A percentile compares a stretch with the other conserved stretches of the same genome.
Evolutionary conservation across 805 yeast genomes (phyloP).

Genomic region (Candida palmyrensis): DNA sequence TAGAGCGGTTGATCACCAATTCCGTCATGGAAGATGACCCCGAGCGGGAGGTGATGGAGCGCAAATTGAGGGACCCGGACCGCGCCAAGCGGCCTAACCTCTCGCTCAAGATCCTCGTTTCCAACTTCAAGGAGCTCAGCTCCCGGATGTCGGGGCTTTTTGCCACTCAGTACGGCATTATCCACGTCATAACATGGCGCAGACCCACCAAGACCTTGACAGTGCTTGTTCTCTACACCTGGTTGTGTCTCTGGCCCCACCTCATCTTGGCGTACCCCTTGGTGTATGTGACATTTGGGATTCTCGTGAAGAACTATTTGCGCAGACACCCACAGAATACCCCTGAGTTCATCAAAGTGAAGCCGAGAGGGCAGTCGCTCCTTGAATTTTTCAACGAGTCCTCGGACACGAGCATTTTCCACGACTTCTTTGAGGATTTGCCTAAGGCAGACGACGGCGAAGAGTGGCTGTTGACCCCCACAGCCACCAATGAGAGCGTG

Average conservation of each 20-base stretch:
- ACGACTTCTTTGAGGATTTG: neutral
- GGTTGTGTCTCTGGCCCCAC: conserved; percentile 68
- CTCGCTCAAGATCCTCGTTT: conserved; percentile 51
- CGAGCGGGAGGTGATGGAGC: conserved; percentile 40
- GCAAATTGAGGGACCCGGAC: conserved; percentile 40
- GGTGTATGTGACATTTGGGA: conserved; percentile 46
- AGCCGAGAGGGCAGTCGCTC: conserved; percentile 50
- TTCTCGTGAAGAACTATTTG: conserved; percentile 67
- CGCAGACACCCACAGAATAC: conserved; percentile 59
- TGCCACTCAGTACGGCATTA: conserved; percentile 54
- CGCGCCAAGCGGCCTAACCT: conserved; percentile 44
- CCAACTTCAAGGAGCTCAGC: conserved; percentile 56
- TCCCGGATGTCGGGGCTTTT: conserved; percentile 53
- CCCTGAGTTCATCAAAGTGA: conserved; percentile 39
- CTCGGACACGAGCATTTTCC: conserved; percentile 25
- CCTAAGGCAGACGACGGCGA: neutral
- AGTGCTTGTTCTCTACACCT: conserved; percentile 53
- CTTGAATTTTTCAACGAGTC: conserved; percentile 34
- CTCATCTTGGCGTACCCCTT: conserved; percentile 61
- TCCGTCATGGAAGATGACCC: conserved; percentile 46
- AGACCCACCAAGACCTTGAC: conserved; percentile 66
- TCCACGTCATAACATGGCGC: conserved; percentile 69
- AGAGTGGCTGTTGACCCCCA: neutral
- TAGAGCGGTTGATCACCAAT: conserved; percentile 49
- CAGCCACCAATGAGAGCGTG: neutral